Evolutionary conservation across 192 early-diverging fungal species (phyloP), one percentile per base, ranked within the genome.

Genomic region (Allomyces arbusculus): DNA sequence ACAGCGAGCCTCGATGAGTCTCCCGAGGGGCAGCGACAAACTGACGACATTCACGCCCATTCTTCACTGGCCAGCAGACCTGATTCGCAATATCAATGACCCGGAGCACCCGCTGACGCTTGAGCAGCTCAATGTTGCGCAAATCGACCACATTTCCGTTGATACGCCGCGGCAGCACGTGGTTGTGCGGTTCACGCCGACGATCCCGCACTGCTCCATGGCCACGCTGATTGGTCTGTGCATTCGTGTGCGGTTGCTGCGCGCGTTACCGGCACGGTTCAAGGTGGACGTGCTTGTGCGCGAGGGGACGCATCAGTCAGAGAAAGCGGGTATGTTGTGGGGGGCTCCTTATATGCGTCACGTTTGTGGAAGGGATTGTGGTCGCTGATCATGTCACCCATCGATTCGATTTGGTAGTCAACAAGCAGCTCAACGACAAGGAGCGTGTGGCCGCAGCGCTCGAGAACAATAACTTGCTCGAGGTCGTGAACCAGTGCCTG

Each of bases 171-270:
- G 67, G 45, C 86, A 82, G 73, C 79, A 72, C 61, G 78, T 99
- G 28, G 63, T 79, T 10, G 84, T 99, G 28, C 83, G 86, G 73
- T 96, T 99, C 70, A 94, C 92, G 0, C 95, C 95, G 1, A 96
- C 95, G 10, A 96, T 99, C 69, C 94, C 94, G 26, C 95, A 99
- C 75, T 99, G 95, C 76, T 94, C 91, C 40, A 99, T 99, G 95
- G 93, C 94, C 12, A 96, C 95, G 10, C 74, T 99, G 58, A 99
- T 99, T 74, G 95, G 95, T 0, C 80, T 96, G 20, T 95, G 94
- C 76, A 96, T 99, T 58, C 86, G 95, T 24, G 93, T 99, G 11
- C 81, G 89, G 62, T 72, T 99, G 61, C 75, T 99, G 61, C 79
- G 92, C 64, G 84, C 85, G 63, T 74, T 96, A 66, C 92, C 94